phyloP scores from a whole-genome alignment of 2,329 filamentous ascomycete species.

The Thielaviopsis cerberus region DNA sequence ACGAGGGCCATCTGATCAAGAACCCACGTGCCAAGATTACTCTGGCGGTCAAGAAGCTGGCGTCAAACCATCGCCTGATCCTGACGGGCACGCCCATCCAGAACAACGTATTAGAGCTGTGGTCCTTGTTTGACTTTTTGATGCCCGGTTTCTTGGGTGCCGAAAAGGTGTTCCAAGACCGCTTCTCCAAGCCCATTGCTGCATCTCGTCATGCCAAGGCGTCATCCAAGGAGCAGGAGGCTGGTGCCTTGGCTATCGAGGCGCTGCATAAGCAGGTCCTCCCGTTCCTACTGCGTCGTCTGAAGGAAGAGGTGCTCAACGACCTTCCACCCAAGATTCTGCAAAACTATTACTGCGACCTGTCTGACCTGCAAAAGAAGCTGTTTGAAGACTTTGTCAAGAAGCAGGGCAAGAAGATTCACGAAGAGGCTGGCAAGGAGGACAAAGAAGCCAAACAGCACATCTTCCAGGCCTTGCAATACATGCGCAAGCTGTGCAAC shows the following conservation, averaged over 20 bases:
- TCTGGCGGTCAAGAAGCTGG: slow-evolving; percentile 71
- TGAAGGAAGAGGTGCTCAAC: slow-evolving; percentile 94
- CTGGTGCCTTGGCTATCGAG: slow-evolving; percentile 86
- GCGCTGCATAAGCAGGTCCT: slow-evolving; percentile 97
- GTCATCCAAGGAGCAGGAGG: slow-evolving; percentile 95
- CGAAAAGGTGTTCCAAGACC: slow-evolving; percentile 85
- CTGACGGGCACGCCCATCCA: slow-evolving; percentile 94
- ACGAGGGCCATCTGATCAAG: slow-evolving; percentile 96
- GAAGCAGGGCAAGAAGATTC: slow-evolving; percentile 77
- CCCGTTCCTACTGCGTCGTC: slow-evolving; percentile 81
- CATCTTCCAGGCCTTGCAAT: slow-evolving; percentile 96
- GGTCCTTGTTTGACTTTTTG: slow-evolving; percentile 95
- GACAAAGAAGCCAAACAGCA: slow-evolving; percentile 94
- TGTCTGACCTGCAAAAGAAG: slow-evolving; percentile 83
- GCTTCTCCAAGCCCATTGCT: slow-evolving; percentile 87
- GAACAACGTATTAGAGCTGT: slow-evolving; percentile 91
- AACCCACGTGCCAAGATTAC: slow-evolving; percentile 95
- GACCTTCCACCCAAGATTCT: slow-evolving; percentile 95
- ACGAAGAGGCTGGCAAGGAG: slow-evolving; percentile 61
- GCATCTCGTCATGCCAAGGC: slow-evolving; percentile 91
- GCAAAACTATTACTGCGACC: slow-evolving; percentile 97
- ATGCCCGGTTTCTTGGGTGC: slow-evolving; percentile 97
- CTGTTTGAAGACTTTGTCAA: slow-evolving; percentile 93
- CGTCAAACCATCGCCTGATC: slow-evolving; percentile 87
- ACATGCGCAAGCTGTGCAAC: slow-evolving; percentile 99